Conservation (phyloP, 192 early-diverging fungal species). For the Coemansia nantahalensis region DNA sequence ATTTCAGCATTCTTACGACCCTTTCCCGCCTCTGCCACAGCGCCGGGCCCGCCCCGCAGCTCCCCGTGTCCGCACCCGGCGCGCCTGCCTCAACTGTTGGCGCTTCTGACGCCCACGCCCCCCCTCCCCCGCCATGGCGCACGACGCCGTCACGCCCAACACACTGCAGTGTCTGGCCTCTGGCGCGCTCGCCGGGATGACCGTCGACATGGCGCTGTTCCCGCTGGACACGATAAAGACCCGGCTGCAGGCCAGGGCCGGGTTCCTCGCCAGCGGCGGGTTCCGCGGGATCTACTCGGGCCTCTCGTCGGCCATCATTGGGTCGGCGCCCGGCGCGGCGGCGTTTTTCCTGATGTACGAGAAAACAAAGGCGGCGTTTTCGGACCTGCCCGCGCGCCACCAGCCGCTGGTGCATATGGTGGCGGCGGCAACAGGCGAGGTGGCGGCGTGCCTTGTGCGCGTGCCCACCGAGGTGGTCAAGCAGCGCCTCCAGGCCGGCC, state of each 20-base stretch:
- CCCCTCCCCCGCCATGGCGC: constrained; percentile 4
- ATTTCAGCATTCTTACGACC: too few relatives aligned
- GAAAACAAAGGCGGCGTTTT: constrained; percentile 58
- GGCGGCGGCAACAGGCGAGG: constrained; percentile 86
- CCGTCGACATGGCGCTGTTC: constrained; percentile 91
- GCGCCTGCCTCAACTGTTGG: too few relatives aligned
- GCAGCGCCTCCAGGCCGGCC: constrained; percentile 91
- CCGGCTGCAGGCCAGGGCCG: constrained; percentile 80
- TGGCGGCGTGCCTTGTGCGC: constrained; percentile 87
- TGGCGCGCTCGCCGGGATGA: constrained; percentile 87
- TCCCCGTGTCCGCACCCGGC: too few relatives aligned
- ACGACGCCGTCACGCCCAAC: constrained; percentile 24
- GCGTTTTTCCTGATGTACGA: constrained; percentile 96
- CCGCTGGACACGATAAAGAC: constrained; percentile 99
- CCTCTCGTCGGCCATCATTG: constrained; percentile 84
- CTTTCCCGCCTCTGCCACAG: too few relatives aligned
- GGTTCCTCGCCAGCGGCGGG: constrained; percentile 82
- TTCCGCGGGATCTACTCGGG: constrained; percentile 91
- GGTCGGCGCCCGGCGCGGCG: constrained; percentile 84
- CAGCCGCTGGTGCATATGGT: constrained; percentile 78
- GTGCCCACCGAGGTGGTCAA: constrained; percentile 97
- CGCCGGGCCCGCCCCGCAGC: too few relatives aligned
- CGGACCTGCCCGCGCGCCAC: constrained; percentile 7
- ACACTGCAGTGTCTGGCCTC: constrained; percentile 61
- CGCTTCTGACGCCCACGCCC: too few relatives aligned